These are phyloP conservation scores for Corymbia citriodora DNA, from an alignment of 441 rosid species.

Conservation along the genomic window DNA sequence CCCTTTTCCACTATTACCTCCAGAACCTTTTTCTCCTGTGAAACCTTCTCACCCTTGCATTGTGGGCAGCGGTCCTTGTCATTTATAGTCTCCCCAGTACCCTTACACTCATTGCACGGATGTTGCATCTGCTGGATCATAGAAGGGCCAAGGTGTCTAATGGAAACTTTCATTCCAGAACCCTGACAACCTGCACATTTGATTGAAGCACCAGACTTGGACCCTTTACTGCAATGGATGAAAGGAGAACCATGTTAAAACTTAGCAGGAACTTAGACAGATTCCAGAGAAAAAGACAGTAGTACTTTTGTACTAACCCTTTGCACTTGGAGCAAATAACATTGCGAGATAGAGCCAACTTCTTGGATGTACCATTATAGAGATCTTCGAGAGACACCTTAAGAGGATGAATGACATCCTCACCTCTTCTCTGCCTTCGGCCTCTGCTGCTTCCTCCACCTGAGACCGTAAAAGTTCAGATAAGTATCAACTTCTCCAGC, in stretches of 20 bases:
- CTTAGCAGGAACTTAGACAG: neutral
- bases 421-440: conserved; percentile 86
- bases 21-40: conserved; percentile 82
- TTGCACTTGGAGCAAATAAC: conserved; percentile 79
- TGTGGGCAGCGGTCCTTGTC: conserved; percentile 87
- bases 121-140: conserved; percentile 99
- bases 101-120: conserved; percentile 88
- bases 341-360: conserved; percentile 68
- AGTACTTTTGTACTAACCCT: conserved; percentile 39
- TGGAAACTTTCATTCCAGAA: conserved; percentile 86
- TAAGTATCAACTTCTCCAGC: neutral
- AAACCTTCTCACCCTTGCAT: conserved; percentile 94
- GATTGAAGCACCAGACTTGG: conserved; percentile 88
- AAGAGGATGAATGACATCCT: conserved; percentile 79
- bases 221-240: conserved; percentile 61
- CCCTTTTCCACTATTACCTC: conserved; percentile 96
- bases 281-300: neutral
- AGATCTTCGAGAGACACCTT: conserved; percentile 85
- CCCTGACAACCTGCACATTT: conserved; percentile 91
- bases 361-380: conserved; percentile 76
- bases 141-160: conserved; percentile 86
- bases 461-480: neutral
- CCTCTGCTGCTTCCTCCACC: conserved; percentile 80
- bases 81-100: conserved; percentile 86
- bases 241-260: neutral